These are phyloP conservation scores for Bodo saltans DNA, from an alignment of 78 protist species.

Conservation along the genomic window DNA sequence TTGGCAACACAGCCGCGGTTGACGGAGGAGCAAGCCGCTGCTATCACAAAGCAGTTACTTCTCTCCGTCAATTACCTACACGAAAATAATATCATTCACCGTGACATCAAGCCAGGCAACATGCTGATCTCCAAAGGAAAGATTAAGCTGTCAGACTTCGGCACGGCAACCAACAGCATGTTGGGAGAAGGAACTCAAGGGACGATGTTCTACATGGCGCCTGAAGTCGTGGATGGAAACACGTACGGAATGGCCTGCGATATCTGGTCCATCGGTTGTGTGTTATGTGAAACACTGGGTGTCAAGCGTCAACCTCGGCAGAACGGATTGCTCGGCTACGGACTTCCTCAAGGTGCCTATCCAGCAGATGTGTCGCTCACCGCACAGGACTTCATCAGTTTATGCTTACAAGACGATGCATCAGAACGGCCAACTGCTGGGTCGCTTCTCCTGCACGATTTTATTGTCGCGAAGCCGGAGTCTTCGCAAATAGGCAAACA, in stretches of 20 bases:
- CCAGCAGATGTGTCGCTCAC: too few relatives aligned
- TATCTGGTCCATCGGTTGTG: slow-evolving; percentile 69
- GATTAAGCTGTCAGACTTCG: slow-evolving; percentile 44
- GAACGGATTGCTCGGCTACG: too few relatives aligned
- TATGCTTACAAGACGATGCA: too few relatives aligned
- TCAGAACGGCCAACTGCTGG: too few relatives aligned
- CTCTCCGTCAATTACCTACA: slow-evolving; percentile 1
- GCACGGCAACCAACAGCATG: neutral
- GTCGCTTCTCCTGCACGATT: too few relatives aligned
- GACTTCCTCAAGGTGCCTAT: too few relatives aligned
- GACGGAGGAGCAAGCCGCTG: neutral
- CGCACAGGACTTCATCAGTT: too few relatives aligned
- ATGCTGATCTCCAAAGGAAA: slow-evolving; percentile 21
- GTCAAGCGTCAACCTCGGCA: too few relatives aligned
- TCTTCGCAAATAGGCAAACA: too few relatives aligned
- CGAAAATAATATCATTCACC: slow-evolving; percentile 30
- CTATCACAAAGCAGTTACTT: neutral
- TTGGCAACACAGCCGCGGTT: neutral
- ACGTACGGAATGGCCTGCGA: slow-evolving; percentile 46
- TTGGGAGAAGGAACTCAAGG: slow-evolving; percentile 1
- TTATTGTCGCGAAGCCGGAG: too few relatives aligned
- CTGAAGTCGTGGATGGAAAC: slow-evolving; percentile 47
- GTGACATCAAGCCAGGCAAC: slow-evolving; percentile 42
- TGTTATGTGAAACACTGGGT: slow-evolving; percentile 58
- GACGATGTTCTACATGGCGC: slow-evolving; percentile 31